Percentiles rank a stretch among this genome's conserved stretches.
phyloP scores from a whole-genome alignment of 2,329 filamentous ascomycete species.

The Lasiodiplodia citricola region DNA sequence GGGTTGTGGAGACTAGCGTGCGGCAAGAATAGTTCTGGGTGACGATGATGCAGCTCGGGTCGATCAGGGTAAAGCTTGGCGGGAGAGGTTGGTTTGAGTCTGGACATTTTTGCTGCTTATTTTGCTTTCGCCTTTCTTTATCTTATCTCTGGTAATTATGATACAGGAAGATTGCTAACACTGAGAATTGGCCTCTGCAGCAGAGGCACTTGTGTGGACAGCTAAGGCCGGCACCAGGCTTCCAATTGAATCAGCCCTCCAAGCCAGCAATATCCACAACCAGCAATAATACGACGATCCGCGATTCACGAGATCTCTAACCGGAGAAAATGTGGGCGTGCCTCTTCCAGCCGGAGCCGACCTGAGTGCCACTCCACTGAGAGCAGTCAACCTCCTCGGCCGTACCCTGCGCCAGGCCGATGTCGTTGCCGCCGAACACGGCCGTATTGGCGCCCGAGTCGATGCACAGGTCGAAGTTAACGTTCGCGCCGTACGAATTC shows the following conservation, averaged over 20 bases:
- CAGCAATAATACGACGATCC: neutral
- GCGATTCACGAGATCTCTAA: neutral
- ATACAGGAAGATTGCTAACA: no score
- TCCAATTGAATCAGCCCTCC: neutral
- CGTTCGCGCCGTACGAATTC: slow-evolving; percentile 47
- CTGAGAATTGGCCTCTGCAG: no score
- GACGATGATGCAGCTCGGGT: slow-evolving; percentile 4
- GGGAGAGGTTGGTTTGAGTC: neutral
- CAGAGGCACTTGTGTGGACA: no score
- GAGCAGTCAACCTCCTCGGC: slow-evolving; percentile 39
- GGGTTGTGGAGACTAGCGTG: neutral
- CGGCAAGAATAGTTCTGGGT: neutral
- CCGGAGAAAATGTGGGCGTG: neutral
- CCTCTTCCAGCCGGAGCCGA: slow-evolving; percentile 13
- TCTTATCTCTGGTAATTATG: no score
- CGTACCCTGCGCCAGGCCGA: slow-evolving; percentile 40
- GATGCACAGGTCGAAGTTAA: slow-evolving; percentile 50
- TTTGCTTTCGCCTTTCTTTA: no score
- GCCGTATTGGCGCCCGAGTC: slow-evolving; percentile 45
- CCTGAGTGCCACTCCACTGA: slow-evolving; percentile 27
- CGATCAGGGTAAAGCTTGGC: slow-evolving; percentile 16
- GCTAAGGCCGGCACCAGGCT: no score
- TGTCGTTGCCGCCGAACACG: slow-evolving; percentile 41
- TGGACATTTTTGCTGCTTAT: no score
- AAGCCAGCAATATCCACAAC: neutral